Percentiles rank a stretch among this genome's conserved stretches.
phyloP scores from a whole-genome alignment of 1,139 yeast genomes.

The Blastobotrys proliferans region DNA sequence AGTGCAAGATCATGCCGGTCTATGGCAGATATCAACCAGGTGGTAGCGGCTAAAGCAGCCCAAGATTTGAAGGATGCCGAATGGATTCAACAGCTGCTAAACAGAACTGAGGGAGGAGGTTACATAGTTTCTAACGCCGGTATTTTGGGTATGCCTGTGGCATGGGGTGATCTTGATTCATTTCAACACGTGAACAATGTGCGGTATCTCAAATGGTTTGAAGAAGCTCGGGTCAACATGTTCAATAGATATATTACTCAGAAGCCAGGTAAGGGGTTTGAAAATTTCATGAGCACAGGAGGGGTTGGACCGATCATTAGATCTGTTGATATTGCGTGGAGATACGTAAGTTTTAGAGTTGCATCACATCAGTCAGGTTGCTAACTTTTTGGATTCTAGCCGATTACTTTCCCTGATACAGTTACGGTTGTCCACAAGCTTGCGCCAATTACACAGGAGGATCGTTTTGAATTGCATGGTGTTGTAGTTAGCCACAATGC shows the following conservation, averaged over 20 bases:
- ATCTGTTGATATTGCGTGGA: conserved; percentile 33
- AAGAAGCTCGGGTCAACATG: conserved; percentile 33
- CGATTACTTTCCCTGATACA: conserved; percentile 32
- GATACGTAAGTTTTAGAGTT: conserved; percentile 23
- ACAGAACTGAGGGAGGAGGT: conserved; percentile 30
- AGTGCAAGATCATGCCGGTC: neutral
- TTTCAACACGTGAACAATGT: conserved; percentile 37
- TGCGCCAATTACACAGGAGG: conserved; percentile 25
- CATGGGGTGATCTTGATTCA: conserved; percentile 35
- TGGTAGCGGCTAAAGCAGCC: neutral
- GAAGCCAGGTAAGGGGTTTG: conserved; percentile 21
- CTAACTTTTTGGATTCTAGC: conserved; percentile 13
- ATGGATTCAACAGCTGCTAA: conserved; percentile 28
- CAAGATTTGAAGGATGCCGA: conserved; percentile 12
- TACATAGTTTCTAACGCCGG: conserved; percentile 28
- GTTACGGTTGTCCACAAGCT: conserved; percentile 33
- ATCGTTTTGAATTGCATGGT: conserved; percentile 33
- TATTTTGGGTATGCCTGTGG: conserved; percentile 25
- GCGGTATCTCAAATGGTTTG: conserved; percentile 35
- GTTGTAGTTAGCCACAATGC: conserved; percentile 36
- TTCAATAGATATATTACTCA: conserved; percentile 19
- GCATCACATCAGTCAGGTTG: conserved; percentile 1
- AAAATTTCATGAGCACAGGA: conserved; percentile 25
- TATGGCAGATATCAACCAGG: neutral
- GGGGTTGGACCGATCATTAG: conserved; percentile 35